Evolutionary conservation across 2,329 filamentous ascomycete species (phyloP).

Genomic region (Penicillium sp.): DNA sequence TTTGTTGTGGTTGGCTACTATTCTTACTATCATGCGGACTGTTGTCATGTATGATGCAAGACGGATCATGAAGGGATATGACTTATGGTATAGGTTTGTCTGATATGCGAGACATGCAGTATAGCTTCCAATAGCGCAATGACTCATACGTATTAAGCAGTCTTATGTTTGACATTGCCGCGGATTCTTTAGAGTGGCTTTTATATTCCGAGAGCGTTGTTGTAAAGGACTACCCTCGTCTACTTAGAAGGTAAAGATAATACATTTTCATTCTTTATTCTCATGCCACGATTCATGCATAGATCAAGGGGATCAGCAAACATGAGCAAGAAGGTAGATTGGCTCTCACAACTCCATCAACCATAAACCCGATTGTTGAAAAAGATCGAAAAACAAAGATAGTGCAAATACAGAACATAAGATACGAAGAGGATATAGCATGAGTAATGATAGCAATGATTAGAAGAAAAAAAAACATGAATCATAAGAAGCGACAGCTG

Average conservation of each 20-base stretch:
- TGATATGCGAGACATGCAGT: neutral
- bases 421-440: slow-evolving; percentile 5
- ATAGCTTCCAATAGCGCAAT: neutral
- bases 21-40: neutral
- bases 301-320: slow-evolving; percentile 1
- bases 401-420: neutral
- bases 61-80: neutral
- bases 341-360: neutral
- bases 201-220: neutral
- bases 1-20: neutral
- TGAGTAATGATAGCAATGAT: slow-evolving; percentile 1
- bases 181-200: neutral
- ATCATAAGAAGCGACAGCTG: slow-evolving; percentile 12
- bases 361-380: neutral
- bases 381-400: neutral
- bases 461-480: slow-evolving; percentile 15
- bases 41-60: neutral
- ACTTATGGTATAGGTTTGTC: neutral
- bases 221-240: neutral
- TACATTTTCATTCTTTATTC: slow-evolving; percentile 10
- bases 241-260: neutral
- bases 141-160: neutral
- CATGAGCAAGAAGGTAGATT: slow-evolving; percentile 5
- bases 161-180: neutral
- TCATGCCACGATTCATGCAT: slow-evolving; percentile 6